These are phyloP conservation scores for Centaurea solstitialis DNA, from an alignment of 129 eudicot genomes.

Conservation along the genomic window DNA sequence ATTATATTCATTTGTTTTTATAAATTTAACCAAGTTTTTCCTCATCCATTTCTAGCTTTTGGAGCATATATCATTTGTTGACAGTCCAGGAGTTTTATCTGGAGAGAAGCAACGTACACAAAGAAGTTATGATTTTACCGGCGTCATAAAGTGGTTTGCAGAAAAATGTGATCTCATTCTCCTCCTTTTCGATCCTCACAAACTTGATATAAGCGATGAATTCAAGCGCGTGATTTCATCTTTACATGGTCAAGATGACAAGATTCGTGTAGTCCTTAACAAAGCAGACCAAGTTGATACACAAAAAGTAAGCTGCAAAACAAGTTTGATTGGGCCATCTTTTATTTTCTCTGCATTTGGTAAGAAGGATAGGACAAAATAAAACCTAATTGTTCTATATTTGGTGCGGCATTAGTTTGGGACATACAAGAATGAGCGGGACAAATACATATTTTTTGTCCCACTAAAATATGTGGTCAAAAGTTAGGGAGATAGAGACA, in stretches of 20 bases:
- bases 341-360: background rate
- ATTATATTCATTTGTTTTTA: background rate
- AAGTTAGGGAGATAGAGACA: background rate
- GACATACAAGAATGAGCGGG: background rate
- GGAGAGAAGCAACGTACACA: constrained; percentile 96
- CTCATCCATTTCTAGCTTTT: constrained; percentile 50
- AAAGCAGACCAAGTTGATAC: constrained; percentile 99
- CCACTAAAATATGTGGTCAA: background rate
- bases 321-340: background rate
- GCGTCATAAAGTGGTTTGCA: constrained; percentile 98
- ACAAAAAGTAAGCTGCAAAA: constrained; percentile 61
- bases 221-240: constrained; percentile 91
- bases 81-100: constrained; percentile 95
- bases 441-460: background rate
- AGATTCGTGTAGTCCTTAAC: constrained; percentile 92
- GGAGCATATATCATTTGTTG: constrained; percentile 86
- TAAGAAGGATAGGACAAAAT: background rate
- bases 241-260: constrained; percentile 87
- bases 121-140: constrained; percentile 95
- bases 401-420: background rate
- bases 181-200: constrained; percentile 92
- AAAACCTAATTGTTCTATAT: background rate
- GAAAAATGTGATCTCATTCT: constrained; percentile 91
- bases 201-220: constrained; percentile 95
- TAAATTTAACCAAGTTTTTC: background rate